phyloP scores from a whole-genome alignment of 2,329 filamentous ascomycete genomes.

The Apiospora hydei region DNA sequence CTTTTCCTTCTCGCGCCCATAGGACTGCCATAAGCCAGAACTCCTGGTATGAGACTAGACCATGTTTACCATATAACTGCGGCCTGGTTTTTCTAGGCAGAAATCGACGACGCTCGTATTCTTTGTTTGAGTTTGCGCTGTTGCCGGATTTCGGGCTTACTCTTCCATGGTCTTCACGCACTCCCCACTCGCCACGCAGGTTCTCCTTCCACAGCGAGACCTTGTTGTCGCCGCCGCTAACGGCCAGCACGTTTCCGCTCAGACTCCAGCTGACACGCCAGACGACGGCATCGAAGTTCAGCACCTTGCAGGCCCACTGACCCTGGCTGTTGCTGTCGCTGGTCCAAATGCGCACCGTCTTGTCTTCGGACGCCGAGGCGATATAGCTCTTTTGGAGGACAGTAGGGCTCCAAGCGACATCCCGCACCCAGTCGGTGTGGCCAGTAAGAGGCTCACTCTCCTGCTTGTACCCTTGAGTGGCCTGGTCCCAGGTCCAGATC shows the following conservation, averaged over 20 bases:
- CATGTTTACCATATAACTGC: not conserved
- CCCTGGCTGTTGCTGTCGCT: slow-evolving; percentile 70
- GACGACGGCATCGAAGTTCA: slow-evolving; percentile 87
- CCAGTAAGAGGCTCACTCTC: slow-evolving; percentile 74
- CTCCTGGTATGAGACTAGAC: not conserved
- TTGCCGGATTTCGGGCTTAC: slow-evolving; percentile 48
- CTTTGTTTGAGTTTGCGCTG: not conserved
- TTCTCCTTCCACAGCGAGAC: slow-evolving; percentile 99
- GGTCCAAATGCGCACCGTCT: slow-evolving; percentile 98
- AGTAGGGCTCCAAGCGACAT: slow-evolving; percentile 96
- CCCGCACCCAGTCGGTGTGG: slow-evolving; percentile 95
- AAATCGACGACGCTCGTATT: not conserved
- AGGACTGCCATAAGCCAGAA: not conserved
- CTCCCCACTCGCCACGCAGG: slow-evolving; percentile 94
- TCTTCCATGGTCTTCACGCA: slow-evolving; percentile 96
- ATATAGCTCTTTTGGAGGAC: slow-evolving; percentile 97
- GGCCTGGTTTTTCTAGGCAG: not conserved
- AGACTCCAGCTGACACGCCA: slow-evolving; percentile 99
- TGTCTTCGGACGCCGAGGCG: slow-evolving; percentile 92
- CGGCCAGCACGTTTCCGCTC: slow-evolving; percentile 94
- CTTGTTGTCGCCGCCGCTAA: slow-evolving; percentile 94
- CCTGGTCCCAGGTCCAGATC: slow-evolving; percentile 83
- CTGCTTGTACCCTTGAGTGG: slow-evolving; percentile 67
- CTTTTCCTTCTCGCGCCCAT: not conserved
- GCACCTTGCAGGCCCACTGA: slow-evolving; percentile 84